Base-by-base conservation (phyloP, 2,329 filamentous ascomycete species). In the Colletotrichum godetiae region DNA sequence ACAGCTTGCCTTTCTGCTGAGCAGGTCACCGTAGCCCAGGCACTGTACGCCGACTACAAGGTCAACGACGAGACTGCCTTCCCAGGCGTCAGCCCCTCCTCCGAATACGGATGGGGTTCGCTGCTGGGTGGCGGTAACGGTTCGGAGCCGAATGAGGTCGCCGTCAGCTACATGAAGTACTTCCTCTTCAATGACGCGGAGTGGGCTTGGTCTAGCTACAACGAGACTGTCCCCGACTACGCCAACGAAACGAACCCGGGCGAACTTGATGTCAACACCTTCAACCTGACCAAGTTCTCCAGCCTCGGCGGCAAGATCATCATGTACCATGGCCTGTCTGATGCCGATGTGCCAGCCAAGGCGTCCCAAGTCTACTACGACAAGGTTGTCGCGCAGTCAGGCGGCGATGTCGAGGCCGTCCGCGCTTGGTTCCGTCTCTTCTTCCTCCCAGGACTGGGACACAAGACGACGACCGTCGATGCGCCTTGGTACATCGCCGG, bases 371-470 rank as follows among this genome's bases (percentile, higher is more conserved):
- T 80, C 52, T 84, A 82, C 69, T 84, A 84, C 75, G 53, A 72
- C 42, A 56, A 71, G 6, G 68, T 91, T 67, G 64, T 68, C 8
- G 84, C 87, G 15, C 86, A 86, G 0, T 84, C 85, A 0, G 73
- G 75, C 33, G 77, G 79, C 3, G 78, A 81, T 58, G 24, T 79
- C 46, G 76, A 76, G 15, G 72, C 66, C 10, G 84, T 85, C 42
- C 86, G 84, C 2, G 83, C 86, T 22, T 86, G 87, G 79, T 91
- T 88, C 81, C 78, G 80, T 2, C 84, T 86, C 75, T 88, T 89
- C 78, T 79, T 80, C 22, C 82, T 89, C 12, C 86, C 86, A 2
- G 87, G 87, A 0, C 86, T 89, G 85, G 81, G 79, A 12, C 88
- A 90, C 77, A 68, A 75, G 24, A 49, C 74, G 68, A 80, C 81